phyloP scores from a whole-genome alignment of 345 rosid species.

The Brassica cretica region DNA sequence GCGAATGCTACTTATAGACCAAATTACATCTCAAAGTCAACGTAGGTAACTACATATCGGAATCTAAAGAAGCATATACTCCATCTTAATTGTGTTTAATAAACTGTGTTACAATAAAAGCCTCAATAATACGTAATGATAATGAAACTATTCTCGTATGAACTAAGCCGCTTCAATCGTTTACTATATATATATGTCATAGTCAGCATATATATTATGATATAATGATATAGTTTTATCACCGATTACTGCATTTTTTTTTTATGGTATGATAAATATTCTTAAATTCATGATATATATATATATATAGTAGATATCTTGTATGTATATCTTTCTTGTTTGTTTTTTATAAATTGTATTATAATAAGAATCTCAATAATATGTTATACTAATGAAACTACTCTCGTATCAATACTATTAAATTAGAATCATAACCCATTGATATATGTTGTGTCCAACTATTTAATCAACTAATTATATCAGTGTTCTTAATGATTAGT shows the following conservation, averaged over 20 bases:
- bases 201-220: background rate
- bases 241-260: background rate
- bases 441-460: too few relatives aligned
- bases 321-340: slow-evolving; percentile 4
- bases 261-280: background rate
- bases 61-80: slow-evolving; percentile 27
- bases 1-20: slow-evolving; percentile 22
- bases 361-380: background rate
- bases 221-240: too few relatives aligned
- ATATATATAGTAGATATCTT: too few relatives aligned
- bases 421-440: too few relatives aligned
- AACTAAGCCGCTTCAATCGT: background rate
- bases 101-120: slow-evolving; percentile 15
- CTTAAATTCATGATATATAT: background rate
- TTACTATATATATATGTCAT: background rate
- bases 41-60: slow-evolving; percentile 9
- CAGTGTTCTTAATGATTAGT: background rate
- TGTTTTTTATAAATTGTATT: slow-evolving; percentile 24
- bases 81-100: slow-evolving; percentile 25
- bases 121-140: slow-evolving; percentile 18
- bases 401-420: too few relatives aligned
- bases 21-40: slow-evolving; percentile 28
- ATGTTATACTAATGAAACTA: too few relatives aligned
- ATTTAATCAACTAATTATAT: background rate
- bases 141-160: background rate